These are phyloP conservation scores for Calocera viscosa DNA, from an alignment of 768 basidiomycete genomes.

Conservation along the genomic window DNA sequence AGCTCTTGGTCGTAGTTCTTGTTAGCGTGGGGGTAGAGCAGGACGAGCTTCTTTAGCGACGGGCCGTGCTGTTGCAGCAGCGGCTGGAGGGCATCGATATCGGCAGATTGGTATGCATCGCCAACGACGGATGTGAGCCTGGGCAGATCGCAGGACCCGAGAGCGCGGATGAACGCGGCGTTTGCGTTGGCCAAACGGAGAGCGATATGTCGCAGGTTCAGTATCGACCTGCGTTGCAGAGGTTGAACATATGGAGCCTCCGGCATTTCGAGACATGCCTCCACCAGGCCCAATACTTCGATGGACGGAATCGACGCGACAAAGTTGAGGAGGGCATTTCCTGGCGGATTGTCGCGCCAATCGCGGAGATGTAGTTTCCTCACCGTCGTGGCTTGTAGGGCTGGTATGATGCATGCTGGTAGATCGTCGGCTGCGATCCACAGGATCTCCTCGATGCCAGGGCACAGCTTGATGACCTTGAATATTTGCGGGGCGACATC, in stretches of 20 bases:
- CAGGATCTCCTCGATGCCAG: background rate
- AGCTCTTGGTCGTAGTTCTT: background rate
- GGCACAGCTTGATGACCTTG: background rate
- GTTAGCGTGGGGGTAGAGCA: background rate
- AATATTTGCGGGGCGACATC: background rate
- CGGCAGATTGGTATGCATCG: background rate
- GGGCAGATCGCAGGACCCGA: background rate
- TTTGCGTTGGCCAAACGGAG: background rate
- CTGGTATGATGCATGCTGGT: background rate
- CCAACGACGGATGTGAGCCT: background rate
- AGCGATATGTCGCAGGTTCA: background rate
- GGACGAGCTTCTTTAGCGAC: background rate
- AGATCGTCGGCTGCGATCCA: constrained; percentile 1
- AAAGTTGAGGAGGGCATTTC: background rate
- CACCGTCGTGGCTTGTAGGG: background rate
- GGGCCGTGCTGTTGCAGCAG: background rate
- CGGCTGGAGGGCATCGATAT: background rate
- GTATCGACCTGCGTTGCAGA: background rate
- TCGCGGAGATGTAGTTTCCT: constrained; percentile 2
- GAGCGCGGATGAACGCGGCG: background rate
- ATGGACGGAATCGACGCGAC: background rate
- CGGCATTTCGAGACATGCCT: background rate
- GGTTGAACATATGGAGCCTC: background rate
- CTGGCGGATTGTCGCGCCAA: background rate
- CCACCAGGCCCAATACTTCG: background rate